These are phyloP conservation scores for Neophaeococcomyces mojaviensis DNA, from an alignment of 2,329 filamentous ascomycete species.

Conservation along the genomic window DNA sequence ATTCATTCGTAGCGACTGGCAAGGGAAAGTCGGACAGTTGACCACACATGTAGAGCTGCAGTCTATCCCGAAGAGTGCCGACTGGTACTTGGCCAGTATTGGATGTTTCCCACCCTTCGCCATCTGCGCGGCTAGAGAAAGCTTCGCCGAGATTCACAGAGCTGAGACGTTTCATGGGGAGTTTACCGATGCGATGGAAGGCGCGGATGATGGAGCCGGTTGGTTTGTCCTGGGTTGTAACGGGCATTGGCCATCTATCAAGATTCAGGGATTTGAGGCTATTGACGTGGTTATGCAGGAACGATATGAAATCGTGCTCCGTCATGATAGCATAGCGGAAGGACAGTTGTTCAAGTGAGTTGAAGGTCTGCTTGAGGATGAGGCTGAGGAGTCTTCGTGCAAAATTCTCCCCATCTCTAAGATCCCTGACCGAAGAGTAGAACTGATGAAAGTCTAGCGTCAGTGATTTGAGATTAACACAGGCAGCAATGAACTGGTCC, in stretches of 20 bases:
- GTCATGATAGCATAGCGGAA: slow-evolving; percentile 2
- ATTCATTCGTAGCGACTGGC: too few relatives aligned
- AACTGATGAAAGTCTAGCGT: slow-evolving; percentile 1
- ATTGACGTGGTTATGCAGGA: not conserved
- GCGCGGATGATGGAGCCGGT: slow-evolving; percentile 4
- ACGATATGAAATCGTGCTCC: slow-evolving; percentile 4
- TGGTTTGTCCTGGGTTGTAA: not conserved
- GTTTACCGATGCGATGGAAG: not conserved
- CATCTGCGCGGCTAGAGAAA: slow-evolving; percentile 2
- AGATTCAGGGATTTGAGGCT: not conserved
- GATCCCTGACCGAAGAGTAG: slow-evolving; percentile 1
- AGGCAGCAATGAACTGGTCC: slow-evolving; percentile 3
- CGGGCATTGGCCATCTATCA: slow-evolving; percentile 4
- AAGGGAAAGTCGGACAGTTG: too few relatives aligned
- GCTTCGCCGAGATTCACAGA: not conserved
- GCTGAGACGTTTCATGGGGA: not conserved
- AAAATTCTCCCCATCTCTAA: slow-evolving; percentile 4
- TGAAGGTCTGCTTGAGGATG: not conserved
- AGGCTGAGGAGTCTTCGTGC: slow-evolving; percentile 2
- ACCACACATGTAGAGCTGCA: too few relatives aligned
- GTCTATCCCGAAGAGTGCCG: too few relatives aligned
- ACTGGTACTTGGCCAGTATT: too few relatives aligned
- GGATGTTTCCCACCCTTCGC: not conserved
- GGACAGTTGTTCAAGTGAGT: not conserved
- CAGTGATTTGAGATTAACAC: not conserved